A percentile compares a stretch with the other conserved stretches of the same genome.
These are phyloP conservation scores for Pleurotus eryngii DNA, from an alignment of 768 basidiomycete species.

Conservation along the genomic window DNA sequence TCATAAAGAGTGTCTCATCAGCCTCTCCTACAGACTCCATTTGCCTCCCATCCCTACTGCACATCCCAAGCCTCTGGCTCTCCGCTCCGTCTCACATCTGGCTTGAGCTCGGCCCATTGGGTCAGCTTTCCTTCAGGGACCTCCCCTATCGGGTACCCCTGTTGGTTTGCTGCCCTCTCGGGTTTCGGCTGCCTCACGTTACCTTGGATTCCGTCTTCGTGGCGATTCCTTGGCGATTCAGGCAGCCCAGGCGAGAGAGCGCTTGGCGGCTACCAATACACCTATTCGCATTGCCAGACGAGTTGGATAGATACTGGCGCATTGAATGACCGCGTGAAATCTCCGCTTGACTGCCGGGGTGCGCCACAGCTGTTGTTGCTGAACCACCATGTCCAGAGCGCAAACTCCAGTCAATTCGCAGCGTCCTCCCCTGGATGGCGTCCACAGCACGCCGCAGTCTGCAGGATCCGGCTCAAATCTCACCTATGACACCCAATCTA, in stretches of 20 bases:
- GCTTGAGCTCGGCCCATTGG: neutral
- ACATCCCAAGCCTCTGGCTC: neutral
- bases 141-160: neutral
- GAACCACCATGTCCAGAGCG: too few relatives aligned
- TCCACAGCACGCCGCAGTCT: neutral
- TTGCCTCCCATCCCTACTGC: neutral
- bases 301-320: too few relatives aligned
- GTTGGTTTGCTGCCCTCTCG: neutral
- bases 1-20: neutral
- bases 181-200: too few relatives aligned
- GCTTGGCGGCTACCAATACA: too few relatives aligned
- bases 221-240: too few relatives aligned
- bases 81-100: neutral
- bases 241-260: too few relatives aligned
- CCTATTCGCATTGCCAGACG: too few relatives aligned
- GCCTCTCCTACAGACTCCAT: neutral
- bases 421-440: slow-evolving; percentile 35
- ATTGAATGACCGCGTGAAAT: too few relatives aligned
- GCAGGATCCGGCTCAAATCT: neutral
- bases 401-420: too few relatives aligned
- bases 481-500: neutral
- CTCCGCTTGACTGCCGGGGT: too few relatives aligned
- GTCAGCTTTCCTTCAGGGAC: neutral
- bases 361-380: too few relatives aligned
- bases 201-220: too few relatives aligned